phyloP scores from a whole-genome alignment of 2,329 filamentous ascomycete genomes.

The Cordyceps javanica region DNA sequence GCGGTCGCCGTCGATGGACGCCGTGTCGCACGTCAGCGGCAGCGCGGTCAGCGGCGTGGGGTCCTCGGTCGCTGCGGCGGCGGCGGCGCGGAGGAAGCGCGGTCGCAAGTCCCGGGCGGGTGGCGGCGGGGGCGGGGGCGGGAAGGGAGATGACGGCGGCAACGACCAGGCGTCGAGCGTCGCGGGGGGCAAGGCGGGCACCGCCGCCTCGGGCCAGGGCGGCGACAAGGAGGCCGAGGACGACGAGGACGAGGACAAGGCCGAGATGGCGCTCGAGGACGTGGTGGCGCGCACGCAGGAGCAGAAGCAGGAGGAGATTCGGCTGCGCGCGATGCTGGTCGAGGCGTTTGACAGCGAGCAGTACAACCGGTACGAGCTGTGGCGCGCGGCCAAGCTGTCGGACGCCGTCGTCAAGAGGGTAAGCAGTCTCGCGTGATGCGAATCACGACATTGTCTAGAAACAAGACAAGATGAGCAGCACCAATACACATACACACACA shows the following conservation, averaged over 20 bases:
- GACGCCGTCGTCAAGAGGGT: slow-evolving; percentile 64
- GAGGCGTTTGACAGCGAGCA: slow-evolving; percentile 61
- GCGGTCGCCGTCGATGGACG: slow-evolving; percentile 61
- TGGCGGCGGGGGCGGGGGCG: slow-evolving; percentile 29
- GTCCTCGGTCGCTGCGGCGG: slow-evolving; percentile 15
- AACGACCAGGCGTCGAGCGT: slow-evolving; percentile 40
- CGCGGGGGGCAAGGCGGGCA: slow-evolving; percentile 34
- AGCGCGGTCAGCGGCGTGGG: slow-evolving; percentile 41
- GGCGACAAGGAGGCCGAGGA: slow-evolving; percentile 43
- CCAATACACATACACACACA: too few species aligned
- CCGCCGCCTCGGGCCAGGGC: slow-evolving; percentile 39
- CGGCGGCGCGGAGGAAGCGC: slow-evolving; percentile 51
- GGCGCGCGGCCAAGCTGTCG: slow-evolving; percentile 61
- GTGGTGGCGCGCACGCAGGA: slow-evolving; percentile 59
- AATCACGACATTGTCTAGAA: too few species aligned
- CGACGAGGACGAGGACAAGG: slow-evolving; percentile 50
- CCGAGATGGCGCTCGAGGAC: slow-evolving; percentile 51
- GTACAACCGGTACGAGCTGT: slow-evolving; percentile 63
- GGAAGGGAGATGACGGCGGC: slow-evolving; percentile 34
- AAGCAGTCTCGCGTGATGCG: slow-evolving; percentile 21
- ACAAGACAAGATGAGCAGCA: too few species aligned
- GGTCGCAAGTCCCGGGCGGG: slow-evolving; percentile 55
- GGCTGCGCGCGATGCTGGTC: slow-evolving; percentile 54
- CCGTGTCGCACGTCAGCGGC: slow-evolving; percentile 53
- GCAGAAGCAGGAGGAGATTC: slow-evolving; percentile 57